phyloP scores from a whole-genome alignment of 441 rosid genomes.

The Sinapis alba region DNA sequence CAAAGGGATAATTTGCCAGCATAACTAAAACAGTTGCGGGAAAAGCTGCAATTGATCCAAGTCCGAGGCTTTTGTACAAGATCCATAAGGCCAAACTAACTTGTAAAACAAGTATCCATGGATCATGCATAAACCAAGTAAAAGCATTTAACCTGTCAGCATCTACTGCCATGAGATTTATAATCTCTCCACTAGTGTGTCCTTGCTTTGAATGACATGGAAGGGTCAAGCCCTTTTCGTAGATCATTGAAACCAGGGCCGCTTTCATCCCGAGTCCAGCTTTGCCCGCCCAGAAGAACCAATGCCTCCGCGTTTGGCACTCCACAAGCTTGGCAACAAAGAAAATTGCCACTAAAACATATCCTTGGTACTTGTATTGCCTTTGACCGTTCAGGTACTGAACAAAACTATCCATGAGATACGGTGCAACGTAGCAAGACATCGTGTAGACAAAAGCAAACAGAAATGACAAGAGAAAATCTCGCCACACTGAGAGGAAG shows the following conservation, averaged over 20 bases:
- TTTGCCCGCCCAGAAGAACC: conserved; percentile 49
- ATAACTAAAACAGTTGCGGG: conserved; percentile 43
- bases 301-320: conserved; percentile 48
- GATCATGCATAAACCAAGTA: conserved; percentile 56
- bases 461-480: conserved; percentile 52
- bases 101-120: conserved; percentile 57
- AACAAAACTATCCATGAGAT: conserved; percentile 78
- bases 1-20: conserved; percentile 49
- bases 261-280: conserved; percentile 51
- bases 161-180: conserved; percentile 58
- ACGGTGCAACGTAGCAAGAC: conserved; percentile 79
- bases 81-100: conserved; percentile 52
- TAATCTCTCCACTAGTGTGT: conserved; percentile 57
- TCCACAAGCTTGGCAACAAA: conserved; percentile 58
- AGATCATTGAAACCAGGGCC: conserved; percentile 49
- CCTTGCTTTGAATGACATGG: conserved; percentile 49
- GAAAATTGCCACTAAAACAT: conserved; percentile 46
- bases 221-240: conserved; percentile 50
- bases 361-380: conserved; percentile 37
- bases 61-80: conserved; percentile 53
- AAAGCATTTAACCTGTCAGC: conserved; percentile 57
- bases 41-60: conserved; percentile 53
- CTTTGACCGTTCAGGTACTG: conserved; percentile 69
- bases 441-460: conserved; percentile 47
- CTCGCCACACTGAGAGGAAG: conserved; percentile 65